Evolutionary conservation across 2,329 filamentous ascomycete species (phyloP), one percentile per base, ranked within the genome.

Genomic region (Colletotrichum sp.): DNA sequence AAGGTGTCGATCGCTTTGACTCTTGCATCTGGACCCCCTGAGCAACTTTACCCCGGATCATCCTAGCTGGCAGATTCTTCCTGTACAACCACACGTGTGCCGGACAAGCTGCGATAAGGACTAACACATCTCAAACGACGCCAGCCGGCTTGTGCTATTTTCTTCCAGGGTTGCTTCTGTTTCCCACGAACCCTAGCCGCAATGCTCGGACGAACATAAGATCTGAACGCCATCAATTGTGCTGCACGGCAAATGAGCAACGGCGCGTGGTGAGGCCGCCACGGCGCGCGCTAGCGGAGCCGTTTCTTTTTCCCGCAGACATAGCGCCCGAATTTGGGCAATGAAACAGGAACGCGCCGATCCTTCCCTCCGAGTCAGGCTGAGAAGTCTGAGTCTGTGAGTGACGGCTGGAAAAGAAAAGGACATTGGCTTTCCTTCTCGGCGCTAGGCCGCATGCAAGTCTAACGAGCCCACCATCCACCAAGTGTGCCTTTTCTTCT

Each of bases 1-100:
- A 22, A 34, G 13, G 64, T 19, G 12, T 73, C 15, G 59, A 60
- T 68, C 65, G 59, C 64, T 72, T 39, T 64, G 72, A 72, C 73
- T 68, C 12, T 25, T 68, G 16, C 48, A 15, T 48, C 57, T 63
- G 39, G 13, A 34, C 52, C 74, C 44, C 64, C 64, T 74, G 70
- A 75, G 34, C 59, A 15, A 32, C 59, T 19, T 22, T 74, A 75
- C 74, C 74, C 74, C 74, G 30, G 74, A 75, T 74, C 36, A 69
- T 69, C 64, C 36, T 39, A 27, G 27, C 44, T 48, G 64, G 22
- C 44, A 69, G 34, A 9, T 9, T 22, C 44, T 52, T 52, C 11
- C 44, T 52, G n/a, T 27, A 16, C 57, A 48, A 30, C 19, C 44
- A 64, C 70, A 73, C 64, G 59, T 69, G 64, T 68, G 11, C 44